Conservation (phyloP, 768 basidiomycete genomes). For the Russula olivacea region DNA sequence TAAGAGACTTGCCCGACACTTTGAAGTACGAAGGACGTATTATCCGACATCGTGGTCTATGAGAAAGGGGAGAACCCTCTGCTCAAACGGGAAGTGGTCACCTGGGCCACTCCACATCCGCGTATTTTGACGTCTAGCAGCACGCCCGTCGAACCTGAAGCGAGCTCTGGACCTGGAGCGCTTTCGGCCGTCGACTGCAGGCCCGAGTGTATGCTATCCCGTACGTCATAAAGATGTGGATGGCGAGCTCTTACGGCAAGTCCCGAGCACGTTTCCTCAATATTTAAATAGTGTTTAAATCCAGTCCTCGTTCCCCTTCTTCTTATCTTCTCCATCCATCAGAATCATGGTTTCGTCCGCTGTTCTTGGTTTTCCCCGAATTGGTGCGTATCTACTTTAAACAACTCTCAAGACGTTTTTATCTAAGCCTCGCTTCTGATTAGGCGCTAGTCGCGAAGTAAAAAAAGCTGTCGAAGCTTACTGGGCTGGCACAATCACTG, state of each 20-base stretch:
- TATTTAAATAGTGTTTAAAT: background rate
- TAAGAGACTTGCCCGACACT: constrained; percentile 62
- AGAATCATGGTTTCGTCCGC: constrained; percentile 69
- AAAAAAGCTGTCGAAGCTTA: constrained; percentile 99
- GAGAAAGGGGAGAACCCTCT: no score
- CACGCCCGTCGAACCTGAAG: no score
- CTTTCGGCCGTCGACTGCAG: no score
- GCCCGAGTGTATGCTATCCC: no score
- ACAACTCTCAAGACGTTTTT: background rate
- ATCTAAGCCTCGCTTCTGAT: constrained; percentile 3
- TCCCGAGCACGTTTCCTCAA: constrained; percentile 19
- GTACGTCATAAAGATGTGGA: background rate
- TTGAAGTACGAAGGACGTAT: constrained; percentile 73
- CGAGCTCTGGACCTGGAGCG: background rate
- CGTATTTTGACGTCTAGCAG: no score
- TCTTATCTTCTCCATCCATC: constrained; percentile 18
- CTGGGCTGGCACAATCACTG: constrained; percentile 90
- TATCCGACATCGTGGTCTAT: constrained; percentile 50
- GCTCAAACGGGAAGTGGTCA: background rate
- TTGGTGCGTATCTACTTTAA: constrained; percentile 45
- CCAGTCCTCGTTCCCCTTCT: constrained; percentile 20
- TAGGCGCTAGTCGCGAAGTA: constrained; percentile 90
- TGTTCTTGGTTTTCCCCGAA: constrained; percentile 90
- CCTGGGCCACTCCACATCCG: no score
- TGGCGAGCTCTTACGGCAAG: constrained; percentile 14